Evolutionary conservation across 1,139 yeast species (phyloP), one percentile per base, ranked within the genome.

Genomic region (Kurtzmaniella natalensis): DNA sequence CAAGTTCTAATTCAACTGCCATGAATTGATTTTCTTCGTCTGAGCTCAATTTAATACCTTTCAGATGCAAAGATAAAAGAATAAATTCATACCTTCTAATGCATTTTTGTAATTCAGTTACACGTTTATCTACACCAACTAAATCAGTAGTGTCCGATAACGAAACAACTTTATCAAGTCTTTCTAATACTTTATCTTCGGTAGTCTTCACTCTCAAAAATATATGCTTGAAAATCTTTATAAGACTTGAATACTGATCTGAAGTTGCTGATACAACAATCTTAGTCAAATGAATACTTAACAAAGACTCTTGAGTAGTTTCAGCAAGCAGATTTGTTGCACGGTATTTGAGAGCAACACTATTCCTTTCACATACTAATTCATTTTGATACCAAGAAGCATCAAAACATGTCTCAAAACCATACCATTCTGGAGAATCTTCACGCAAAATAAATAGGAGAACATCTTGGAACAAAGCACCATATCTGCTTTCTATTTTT

Each of bases 221-320:
- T 31, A 88, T 61, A 42, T 84, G 84, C 32, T 78, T 72, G 4
- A 75, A 69, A 31, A 87, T 72, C 33, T 76, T 72, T 51, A 74
- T 83, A 20, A 86, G 57, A 0, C 86, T 72, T 31, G 74, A 68
- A 52, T 86, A 89, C 47, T 88, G 95, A 20, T 57, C 57, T 0
- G 95, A 82, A 39, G 84, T 87, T 33, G 92, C 79, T 23, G 74
- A 71, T 1, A 88, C 64, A 8, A 79, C 81, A 33, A 86, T 70
- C 42, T 78, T 73, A 4, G 95, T 85, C 36, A 87, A 63, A 43
- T 82, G 84, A 5, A 84, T 75, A 2, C 66, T 52, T n/a, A 76
- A 47, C 21, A 21, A 7, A 9, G 33, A 27, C 7, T 18, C 38
- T 17, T 25, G 28, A 8, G 22, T 25, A 16, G 22, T 25, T 19